Base-by-base conservation (phyloP, 1,139 yeast species). In the Saccharomyces hybrid region DNA sequence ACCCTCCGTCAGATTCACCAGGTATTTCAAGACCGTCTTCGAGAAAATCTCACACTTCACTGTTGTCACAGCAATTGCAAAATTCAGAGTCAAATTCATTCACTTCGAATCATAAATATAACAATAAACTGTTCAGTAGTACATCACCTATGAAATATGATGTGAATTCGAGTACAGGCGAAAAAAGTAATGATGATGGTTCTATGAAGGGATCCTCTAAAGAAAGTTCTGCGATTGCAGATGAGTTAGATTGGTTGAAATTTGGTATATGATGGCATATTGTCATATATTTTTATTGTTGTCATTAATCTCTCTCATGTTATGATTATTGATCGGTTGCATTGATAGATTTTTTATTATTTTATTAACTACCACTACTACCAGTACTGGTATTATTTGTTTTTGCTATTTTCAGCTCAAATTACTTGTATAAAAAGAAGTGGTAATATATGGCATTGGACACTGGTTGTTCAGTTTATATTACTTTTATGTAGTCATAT, bases 231-330 rank as follows among this genome's bases (percentile, higher is more conserved):
- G 47, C 47, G 47, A 57, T 60, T 2, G 58, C 63, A 32, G 69
- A 66, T 51, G 72, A 68, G 53, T 57, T 69, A 27, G 71, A 67
- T 13, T 69, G 72, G 72, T 57, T 69, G 23, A 68, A 67, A 53
- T 69, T 69, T 57, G 71, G 71, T 11, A 61, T 68, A 55, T 67
- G 16, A 31, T 8, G 11, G 26, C 41, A 32, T 34, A 28, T 49
- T 20, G 23, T 20, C 23, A 20, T 3, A 20, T 20, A 20, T 20
- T 20, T 3, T 20, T 27, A 14, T 51, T 46, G 30, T 32, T 38
- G 34, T 32, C 44, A 23, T 38, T 30, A 52, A 23, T 48, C 32
- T 47, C 48, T 20, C 44, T 53, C 11, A 34, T 28, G 20, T 46
- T 20, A n/a, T 41, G 14, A 28, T n/a, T 23, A 27, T 42, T 44